Percentiles rank a stretch among this genome's conserved stretches.
Conservation (phyloP, 441 rosid genomes). For the Populus hybrid region DNA sequence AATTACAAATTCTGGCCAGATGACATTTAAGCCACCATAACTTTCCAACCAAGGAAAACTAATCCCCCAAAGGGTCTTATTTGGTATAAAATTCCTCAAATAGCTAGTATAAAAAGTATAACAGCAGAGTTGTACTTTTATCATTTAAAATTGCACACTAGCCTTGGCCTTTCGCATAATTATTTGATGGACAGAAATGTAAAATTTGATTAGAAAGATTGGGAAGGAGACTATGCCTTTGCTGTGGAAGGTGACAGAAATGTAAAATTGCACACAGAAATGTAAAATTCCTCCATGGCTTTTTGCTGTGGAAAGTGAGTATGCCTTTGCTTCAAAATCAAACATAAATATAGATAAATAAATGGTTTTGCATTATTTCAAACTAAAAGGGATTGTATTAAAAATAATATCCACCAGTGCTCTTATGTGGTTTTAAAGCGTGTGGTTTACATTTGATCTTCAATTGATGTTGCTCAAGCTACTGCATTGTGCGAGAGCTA, state of each 20-base stretch:
- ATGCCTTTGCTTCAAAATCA: neutral
- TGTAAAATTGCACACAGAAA: no score
- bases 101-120: neutral
- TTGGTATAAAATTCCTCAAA: neutral
- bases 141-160: neutral
- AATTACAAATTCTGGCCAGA: neutral
- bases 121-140: neutral
- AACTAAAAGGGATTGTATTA: neutral
- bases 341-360: neutral
- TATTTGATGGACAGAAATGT: neutral
- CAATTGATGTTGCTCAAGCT: neutral
- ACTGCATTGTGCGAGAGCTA: neutral
- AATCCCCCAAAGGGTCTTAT: neutral
- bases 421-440: neutral
- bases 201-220: no score
- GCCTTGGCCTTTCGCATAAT: neutral
- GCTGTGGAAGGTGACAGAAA: no score
- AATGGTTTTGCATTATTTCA: neutral
- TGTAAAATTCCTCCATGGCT: no score
- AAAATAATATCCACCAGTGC: neutral
- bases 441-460: neutral
- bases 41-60: constrained; percentile 1
- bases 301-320: neutral
- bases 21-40: neutral
- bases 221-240: no score